Base-by-base conservation (phyloP, 1,284 basidiomycete species). In the Sporisorium sorghi region DNA sequence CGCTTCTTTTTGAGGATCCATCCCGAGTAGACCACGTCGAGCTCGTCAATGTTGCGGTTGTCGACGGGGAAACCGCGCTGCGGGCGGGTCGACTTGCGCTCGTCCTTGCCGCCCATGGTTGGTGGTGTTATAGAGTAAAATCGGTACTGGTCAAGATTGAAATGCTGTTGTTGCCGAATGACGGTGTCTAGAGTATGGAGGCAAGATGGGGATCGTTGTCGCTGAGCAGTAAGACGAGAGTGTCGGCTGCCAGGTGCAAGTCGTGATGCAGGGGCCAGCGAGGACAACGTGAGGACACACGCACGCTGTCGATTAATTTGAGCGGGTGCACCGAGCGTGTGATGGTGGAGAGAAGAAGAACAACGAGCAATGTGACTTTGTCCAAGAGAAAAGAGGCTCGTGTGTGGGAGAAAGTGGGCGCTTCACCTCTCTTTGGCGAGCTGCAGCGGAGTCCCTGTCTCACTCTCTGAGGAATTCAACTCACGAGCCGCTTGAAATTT, bases 1-100 rank as follows among this genome's bases (percentile, higher is more conserved):
- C 82, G 74, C 77, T 84, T 84, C 76, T 83, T 84, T 58, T 84
- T 84, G 48, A 84, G 70, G 23, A 84, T 82, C 81, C 81, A 84
- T 62, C 82, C 82, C 9, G 77, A 76, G 42, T 74, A 72, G 32
- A 83, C 60, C 33, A 82, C 64, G 15, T 77, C 69, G 23, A 79
- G 71, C 32, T 76, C 65, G 21, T 73, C 59, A 44, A 80, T 73
- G 43, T 56, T 62, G 35, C 63, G 64, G 17, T 64, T 70, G 46
- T 57, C 57, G 14, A 67, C 59, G 44, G 58, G 58, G 46, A 63
- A 61, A 48, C 69, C 60, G 39, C 69, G 68, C 32, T 61, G 63
- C 8, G 47, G 28, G 15, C 58, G 61, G 21, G 63, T 43, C 35
- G 55, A 15, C 35, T 59, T 66, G 58, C 52, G 47, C 17, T 61